A percentile compares a stretch with the other conserved stretches of the same genome.
Evolutionary conservation across 352 stramenopile genomes (phyloP).

Genomic region (Halophytophthora polymorphica): DNA sequence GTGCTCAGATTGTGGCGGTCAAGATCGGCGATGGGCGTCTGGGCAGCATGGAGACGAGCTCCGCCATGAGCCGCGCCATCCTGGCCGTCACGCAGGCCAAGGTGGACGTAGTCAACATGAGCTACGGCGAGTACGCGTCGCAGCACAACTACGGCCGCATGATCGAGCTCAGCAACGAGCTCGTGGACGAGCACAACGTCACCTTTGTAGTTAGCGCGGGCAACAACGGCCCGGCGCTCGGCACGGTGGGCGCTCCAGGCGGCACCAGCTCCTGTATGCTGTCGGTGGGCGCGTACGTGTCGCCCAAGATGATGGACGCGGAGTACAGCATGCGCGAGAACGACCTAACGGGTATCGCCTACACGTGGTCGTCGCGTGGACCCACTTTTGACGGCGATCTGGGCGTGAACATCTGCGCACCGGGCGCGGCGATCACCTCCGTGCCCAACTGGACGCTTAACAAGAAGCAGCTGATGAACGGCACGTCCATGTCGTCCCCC

Average conservation of each 20-base stretch:
- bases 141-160: conserved; percentile 89
- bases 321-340: conserved; percentile 88
- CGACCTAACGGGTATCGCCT: conserved; percentile 62
- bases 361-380: conserved; percentile 92
- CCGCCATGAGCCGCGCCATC: conserved; percentile 87
- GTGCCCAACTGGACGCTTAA: conserved; percentile 95
- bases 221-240: conserved; percentile 95
- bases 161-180: conserved; percentile 85
- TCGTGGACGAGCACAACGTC: conserved; percentile 91
- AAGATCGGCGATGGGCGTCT: conserved; percentile 96
- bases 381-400: conserved; percentile 90
- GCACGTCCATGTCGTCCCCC: conserved; percentile 95
- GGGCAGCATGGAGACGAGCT: conserved; percentile 93
- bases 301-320: conserved; percentile 91
- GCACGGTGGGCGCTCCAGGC: conserved; percentile 91
- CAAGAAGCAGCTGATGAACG: conserved; percentile 96
- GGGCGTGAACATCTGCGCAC: conserved; percentile 91
- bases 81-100: conserved; percentile 85
- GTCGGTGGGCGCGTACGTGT: conserved; percentile 94
- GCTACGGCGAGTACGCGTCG: conserved; percentile 92
- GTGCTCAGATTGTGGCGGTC: conserved; percentile 90
- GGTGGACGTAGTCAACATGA: conserved; percentile 96
- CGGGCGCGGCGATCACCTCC: conserved; percentile 92
- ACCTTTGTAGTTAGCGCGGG: conserved; percentile 92
- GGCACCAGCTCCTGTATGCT: conserved; percentile 88